Evolutionary conservation across 2,329 filamentous ascomycete species (phyloP), one percentile per base, ranked within the genome.

Genomic region (Zymoseptoria ardabiliae): DNA sequence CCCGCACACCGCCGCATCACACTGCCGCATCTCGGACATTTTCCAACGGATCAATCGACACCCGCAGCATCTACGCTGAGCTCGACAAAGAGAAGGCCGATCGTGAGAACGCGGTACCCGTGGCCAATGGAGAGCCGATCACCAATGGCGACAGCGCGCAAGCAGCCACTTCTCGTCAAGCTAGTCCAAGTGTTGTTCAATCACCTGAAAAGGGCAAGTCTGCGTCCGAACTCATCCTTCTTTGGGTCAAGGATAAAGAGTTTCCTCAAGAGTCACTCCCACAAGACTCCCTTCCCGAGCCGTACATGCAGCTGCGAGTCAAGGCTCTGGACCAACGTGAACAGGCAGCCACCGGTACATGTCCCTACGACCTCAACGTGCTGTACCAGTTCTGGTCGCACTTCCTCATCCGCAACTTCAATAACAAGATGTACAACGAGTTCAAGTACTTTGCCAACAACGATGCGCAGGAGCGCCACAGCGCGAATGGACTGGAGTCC

Each of bases 351-450:
- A 71, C 72, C 63, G 77, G 76, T 64, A 74, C 63, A 57, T 80
- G 77, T 48, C 80, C 82, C 54, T 76, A 78, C 61, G 81, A 85
- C 68, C 85, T 88, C 79, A 81, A 84, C 69, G 79, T 84, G 60
- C 80, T 90, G 28, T 91, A 90, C 76, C 81, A 85, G 64, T 89
- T 89, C 76, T 91, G 88, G 87, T 84, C 85, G 20, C 83, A 87
- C 71, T 89, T 88, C 70, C 79, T 91, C 63, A 81, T 85, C 63
- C 81, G 84, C 68, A 86, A 88, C 74, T 91, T 91, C 81, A 89
- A 91, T 73, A 78, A 81, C 60, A 79, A 78, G 70, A 89, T 92
- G 84, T 91, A 91, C 76, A 78, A 83, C 70, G 88, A 91, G 72
- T 91, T 91, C 76, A 83, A 84, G 64, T 77, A 78, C 68, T 79